Base-by-base conservation (phyloP, 2,329 filamentous ascomycete genomes). In the Epichloe bromicola region DNA sequence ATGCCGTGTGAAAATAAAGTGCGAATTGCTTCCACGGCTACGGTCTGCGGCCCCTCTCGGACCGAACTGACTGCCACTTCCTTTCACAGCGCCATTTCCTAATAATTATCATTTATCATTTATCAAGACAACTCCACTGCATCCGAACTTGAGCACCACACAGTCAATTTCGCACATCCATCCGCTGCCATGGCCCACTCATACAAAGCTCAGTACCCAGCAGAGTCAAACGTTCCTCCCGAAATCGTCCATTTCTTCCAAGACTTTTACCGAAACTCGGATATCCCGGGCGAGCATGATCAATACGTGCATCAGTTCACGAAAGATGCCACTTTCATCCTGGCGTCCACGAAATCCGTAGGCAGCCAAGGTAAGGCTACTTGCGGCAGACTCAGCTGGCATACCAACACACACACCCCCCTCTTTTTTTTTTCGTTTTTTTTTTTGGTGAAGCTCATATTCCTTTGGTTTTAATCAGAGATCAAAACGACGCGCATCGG, bases 251-350 rank as follows among this genome's bases (percentile, higher is more conserved):
- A 50, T 12, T 66, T 65, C 51, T 61, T 66, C 23, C 51, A 57
- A 40, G 45, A 53, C 12, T 67, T 67, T 52, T 67, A 63, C 53
- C 50, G 50, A 11, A 53, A 59, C 23, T 65, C 63, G 2, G 65
- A 67, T 47, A 64, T 54, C 0, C 60, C 63, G 0, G 59, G 57
- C 14, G 57, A 54, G 5, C 60, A 63, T 44, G 60, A 65, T 6
- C 46, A 57, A 19, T 66, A 67, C 46, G 60, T 60, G 15, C 52
- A 56, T 17, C 48, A 51, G 42, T 65, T 66, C 49, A 55, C 58
- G 0, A 51, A 53, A 3, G 63, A 66, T 34, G 64, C 64, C 5
- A 60, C 56, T 1, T 61, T 66, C 26, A 59, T 62, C 30, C 50
- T 67, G 47, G 63, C 59, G 3, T 62, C 62, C 1, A 63, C 61